Evolutionary conservation across 495 filamentous ascomycete species (phyloP).

Genomic region (Lophiotrema nucula): DNA sequence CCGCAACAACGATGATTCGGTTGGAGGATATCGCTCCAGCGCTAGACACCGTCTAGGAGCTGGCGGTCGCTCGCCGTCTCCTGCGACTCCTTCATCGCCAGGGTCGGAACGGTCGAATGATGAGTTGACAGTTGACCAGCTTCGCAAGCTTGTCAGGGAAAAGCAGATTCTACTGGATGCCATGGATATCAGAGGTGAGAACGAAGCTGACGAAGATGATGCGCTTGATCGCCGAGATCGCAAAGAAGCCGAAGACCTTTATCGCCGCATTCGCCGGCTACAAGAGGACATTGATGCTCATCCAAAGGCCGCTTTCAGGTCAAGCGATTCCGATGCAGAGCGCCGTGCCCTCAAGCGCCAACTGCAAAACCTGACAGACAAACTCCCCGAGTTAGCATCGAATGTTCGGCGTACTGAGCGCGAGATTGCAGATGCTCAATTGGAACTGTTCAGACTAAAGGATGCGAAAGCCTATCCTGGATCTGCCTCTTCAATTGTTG

Average conservation of each 20-base stretch:
- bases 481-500: slow-evolving; percentile 78
- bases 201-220: slow-evolving; percentile 85
- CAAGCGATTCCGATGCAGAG: slow-evolving; percentile 81
- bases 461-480: slow-evolving; percentile 91
- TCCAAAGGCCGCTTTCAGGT: slow-evolving; percentile 71
- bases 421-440: slow-evolving; percentile 82
- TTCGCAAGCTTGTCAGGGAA: slow-evolving; percentile 91
- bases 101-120: slow-evolving; percentile 69
- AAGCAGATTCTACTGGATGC: slow-evolving; percentile 95
- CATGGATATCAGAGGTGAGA: slow-evolving; percentile 95
- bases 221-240: slow-evolving; percentile 85
- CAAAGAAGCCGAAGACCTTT: slow-evolving; percentile 90
- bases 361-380: slow-evolving; percentile 82
- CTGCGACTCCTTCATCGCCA: slow-evolving; percentile 66
- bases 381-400: slow-evolving; percentile 86
- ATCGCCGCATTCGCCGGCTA: slow-evolving; percentile 84
- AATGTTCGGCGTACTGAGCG: slow-evolving; percentile 88
- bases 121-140: slow-evolving; percentile 79
- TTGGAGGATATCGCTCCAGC: slow-evolving; percentile 79
- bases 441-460: slow-evolving; percentile 90
- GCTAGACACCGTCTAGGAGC: slow-evolving; percentile 79
- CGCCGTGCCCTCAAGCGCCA: slow-evolving; percentile 81
- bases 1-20: slow-evolving; percentile 91
- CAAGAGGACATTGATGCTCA: slow-evolving; percentile 96
- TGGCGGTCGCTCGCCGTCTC: slow-evolving; percentile 72